Base-by-base conservation (phyloP, 2,329 filamentous ascomycete species). In the Alternaria consortialis region DNA sequence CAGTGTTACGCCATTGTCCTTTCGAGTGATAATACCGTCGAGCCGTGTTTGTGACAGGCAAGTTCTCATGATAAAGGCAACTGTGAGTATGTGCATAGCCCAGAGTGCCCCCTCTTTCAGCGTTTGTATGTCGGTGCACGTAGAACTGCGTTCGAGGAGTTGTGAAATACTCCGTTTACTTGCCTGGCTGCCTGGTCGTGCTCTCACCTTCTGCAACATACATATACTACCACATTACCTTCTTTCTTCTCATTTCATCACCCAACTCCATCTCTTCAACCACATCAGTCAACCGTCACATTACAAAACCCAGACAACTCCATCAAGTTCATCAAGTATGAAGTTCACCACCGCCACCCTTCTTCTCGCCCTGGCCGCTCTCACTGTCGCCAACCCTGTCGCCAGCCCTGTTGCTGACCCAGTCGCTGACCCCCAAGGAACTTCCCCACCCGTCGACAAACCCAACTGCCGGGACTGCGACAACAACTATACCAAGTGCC, bases 391-490 rank as follows among this genome's bases (percentile, higher is more conserved):
- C 23, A 48, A 36, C 43, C 43, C 56, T 6, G 9, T 36, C 29
- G 52, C 29, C 20, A 37, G 42, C 25, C n/a, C 40, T 1, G 15
- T 34, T 15, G 34, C 53, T 20, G 20, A 12, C 31, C 31, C 31
- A 15, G 4, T 36, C 7, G 32, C 31, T 13, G 8, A 2, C 1
- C 32, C 34, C 9, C 25, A 48, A 36, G 8, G n/a, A 11, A 48
- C 44, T 7, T 2, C 7, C 12, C 44, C 44, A 13, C 44, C 44
- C 17, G 31, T 34, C 11, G 12, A 34, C 12, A 32, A 13, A 5
- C 31, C 31, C 31, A 48, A 27, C 23, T 59, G 56, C 51, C n/a
- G 32, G 0, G 15, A 42, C 17, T 59, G 56, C 36, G 34, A 50
- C 7, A 23, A 23, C 0, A 5, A 29, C 6, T 59, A 13, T 20